phyloP scores from a whole-genome alignment of 2,329 filamentous ascomycete species.

The Lasiodiplodia hormozganensis region DNA sequence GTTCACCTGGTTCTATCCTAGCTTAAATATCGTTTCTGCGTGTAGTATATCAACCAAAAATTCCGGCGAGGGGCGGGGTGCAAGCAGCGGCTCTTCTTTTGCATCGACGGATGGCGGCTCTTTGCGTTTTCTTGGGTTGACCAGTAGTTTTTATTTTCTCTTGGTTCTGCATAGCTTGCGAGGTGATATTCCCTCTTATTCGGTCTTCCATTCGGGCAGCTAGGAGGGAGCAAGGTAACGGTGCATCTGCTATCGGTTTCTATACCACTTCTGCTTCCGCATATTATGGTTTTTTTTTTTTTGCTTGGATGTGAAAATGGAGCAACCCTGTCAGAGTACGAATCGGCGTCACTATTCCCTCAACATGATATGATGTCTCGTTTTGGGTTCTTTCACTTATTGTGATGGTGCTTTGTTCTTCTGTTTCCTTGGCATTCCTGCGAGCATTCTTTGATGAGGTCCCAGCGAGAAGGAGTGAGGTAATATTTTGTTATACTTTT shows the following conservation, averaged over 20 bases:
- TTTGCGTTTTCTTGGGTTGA: not conserved
- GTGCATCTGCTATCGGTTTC: constrained; percentile 16
- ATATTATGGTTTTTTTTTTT: not conserved
- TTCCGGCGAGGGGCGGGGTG: constrained; percentile 1
- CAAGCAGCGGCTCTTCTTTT: not conserved
- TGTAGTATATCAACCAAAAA: constrained; percentile 20
- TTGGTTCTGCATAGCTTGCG: constrained; percentile 25
- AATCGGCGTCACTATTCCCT: not conserved
- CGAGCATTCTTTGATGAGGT: not conserved
- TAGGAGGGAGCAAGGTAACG: not conserved
- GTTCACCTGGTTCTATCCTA: not conserved
- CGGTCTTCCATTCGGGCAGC: not conserved
- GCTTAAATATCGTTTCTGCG: not conserved
- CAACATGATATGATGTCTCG: not conserved
- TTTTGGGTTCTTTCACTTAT: not conserved
- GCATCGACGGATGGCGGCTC: not conserved
- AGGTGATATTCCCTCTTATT: constrained; percentile 5
- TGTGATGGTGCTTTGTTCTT: not conserved
- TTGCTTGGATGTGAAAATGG: not conserved
- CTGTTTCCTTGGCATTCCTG: not conserved
- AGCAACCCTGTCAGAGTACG: not conserved
- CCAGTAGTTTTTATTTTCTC: not conserved
- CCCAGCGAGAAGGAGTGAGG: not conserved
- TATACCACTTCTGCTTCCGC: constrained; percentile 3
- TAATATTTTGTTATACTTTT: not conserved